Percentiles rank a stretch among this genome's conserved stretches.
These are phyloP conservation scores for Tetrahymena thermophila DNA, from an alignment of 73 alveolate species.

Conservation along the genomic window DNA sequence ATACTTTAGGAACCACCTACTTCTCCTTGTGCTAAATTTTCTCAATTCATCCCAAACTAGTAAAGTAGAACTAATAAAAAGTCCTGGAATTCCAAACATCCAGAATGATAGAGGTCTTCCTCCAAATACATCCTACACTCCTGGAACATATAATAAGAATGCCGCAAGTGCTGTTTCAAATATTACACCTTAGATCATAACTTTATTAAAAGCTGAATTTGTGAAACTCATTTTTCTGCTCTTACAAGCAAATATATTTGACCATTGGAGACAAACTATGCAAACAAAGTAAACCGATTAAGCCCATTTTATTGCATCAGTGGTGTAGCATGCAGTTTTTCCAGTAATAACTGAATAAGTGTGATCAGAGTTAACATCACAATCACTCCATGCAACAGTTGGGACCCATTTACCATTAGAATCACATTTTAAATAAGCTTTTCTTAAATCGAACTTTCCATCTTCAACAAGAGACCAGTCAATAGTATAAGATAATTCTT, in stretches of 20 bases:
- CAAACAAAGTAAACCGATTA: slow-evolving; percentile 1
- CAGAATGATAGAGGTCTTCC: slow-evolving; percentile 42
- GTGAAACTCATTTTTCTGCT: slow-evolving; percentile 28
- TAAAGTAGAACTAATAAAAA: slow-evolving; percentile 6
- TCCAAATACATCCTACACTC: slow-evolving; percentile 35
- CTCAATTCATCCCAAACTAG: slow-evolving; percentile 37
- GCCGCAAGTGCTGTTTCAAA: slow-evolving; percentile 7
- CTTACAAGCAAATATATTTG: slow-evolving; percentile 22
- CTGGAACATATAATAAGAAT: slow-evolving; percentile 31
- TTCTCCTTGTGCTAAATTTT: slow-evolving; percentile 22
- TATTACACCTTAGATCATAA: slow-evolving; percentile 29
- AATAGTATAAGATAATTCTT: neutral
- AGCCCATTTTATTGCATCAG: slow-evolving; percentile 26
- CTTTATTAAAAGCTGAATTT: neutral
- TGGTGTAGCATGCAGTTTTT: slow-evolving; percentile 6
- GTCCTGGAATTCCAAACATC: slow-evolving; percentile 37
- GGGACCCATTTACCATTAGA: slow-evolving; percentile 17
- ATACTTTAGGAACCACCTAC: neutral
- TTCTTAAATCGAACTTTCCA: slow-evolving; percentile 12
- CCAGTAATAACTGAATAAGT: neutral
- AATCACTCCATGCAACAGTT: slow-evolving; percentile 16
- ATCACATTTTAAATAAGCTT: neutral
- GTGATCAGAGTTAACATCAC: neutral
- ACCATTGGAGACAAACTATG: neutral
- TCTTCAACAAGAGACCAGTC: slow-evolving; percentile 3